These are phyloP conservation scores for Macrolepiota dolichaula DNA, from an alignment of 768 basidiomycete species.

Conservation along the genomic window DNA sequence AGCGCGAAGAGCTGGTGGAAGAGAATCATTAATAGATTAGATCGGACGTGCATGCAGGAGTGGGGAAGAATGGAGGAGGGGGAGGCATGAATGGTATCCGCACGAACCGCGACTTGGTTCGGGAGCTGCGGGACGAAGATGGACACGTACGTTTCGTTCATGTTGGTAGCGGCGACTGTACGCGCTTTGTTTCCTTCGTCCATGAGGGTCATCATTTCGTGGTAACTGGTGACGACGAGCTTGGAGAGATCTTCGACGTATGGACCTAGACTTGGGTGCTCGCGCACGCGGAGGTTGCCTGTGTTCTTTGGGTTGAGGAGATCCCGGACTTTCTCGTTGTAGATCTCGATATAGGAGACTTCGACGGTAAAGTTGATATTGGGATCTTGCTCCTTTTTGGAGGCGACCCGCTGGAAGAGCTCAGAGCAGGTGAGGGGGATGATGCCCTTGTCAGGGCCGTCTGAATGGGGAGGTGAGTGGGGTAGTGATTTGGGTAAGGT, in stretches of 20 bases:
- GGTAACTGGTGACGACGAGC: slow-evolving; percentile 85
- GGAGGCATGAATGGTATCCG: no score
- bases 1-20: slow-evolving; percentile 77
- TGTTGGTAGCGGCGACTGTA: slow-evolving; percentile 97
- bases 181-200: slow-evolving; percentile 99
- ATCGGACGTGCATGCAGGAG: no score
- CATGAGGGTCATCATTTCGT: slow-evolving; percentile 99
- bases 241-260: slow-evolving; percentile 98
- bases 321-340: slow-evolving; percentile 98
- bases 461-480: slow-evolving; percentile 32
- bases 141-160: slow-evolving; percentile 89
- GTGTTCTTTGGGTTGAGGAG: slow-evolving; percentile 96
- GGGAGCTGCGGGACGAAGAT: neutral
- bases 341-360: slow-evolving; percentile 99
- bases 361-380: slow-evolving; percentile 87
- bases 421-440: slow-evolving; percentile 95
- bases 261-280: slow-evolving; percentile 95
- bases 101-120: neutral
- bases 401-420: slow-evolving; percentile 79
- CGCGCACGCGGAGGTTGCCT: slow-evolving; percentile 93
- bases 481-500: neutral
- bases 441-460: slow-evolving; percentile 95
- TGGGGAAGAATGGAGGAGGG: no score
- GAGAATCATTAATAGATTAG: slow-evolving; percentile 2
- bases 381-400: slow-evolving; percentile 58